Conservation (phyloP, 108 stramenopile species). For the Asterionellopsis glacialis region DNA sequence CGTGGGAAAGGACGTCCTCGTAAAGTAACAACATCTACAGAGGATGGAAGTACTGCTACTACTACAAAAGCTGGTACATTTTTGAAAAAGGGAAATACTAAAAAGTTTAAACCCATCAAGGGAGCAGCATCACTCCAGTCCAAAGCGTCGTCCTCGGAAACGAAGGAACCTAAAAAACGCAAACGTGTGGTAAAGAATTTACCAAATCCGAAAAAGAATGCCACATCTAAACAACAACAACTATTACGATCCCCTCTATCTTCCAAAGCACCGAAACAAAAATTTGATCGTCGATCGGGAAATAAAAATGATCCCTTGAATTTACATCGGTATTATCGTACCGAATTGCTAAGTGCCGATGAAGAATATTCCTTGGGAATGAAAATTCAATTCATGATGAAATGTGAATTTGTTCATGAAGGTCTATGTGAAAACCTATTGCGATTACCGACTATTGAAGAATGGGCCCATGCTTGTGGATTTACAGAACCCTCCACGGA, state of each 20-base stretch:
- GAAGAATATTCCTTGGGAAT: conserved; percentile 75
- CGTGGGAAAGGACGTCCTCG: no score
- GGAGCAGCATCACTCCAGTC: no score
- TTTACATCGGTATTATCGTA: conserved; percentile 68
- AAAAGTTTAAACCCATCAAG: no score
- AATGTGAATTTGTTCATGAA: conserved; percentile 78
- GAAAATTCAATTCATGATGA: conserved; percentile 69
- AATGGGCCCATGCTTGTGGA: conserved; percentile 84
- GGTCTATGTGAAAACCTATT: conserved; percentile 40
- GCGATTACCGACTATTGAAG: conserved; percentile 59
- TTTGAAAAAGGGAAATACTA: no score
- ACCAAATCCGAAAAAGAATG: conserved; percentile 15
- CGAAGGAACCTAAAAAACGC: conserved; percentile 2
- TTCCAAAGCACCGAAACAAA: conserved; percentile 9
- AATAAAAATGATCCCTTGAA: conserved; percentile 15
- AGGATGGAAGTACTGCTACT: not conserved
- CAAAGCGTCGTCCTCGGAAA: no score
- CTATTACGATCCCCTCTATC: no score
- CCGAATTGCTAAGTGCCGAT: conserved; percentile 58
- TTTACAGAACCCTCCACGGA: conserved; percentile 8
- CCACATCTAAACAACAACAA: no score
- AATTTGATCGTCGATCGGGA: conserved; percentile 1
- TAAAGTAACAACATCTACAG: no score
- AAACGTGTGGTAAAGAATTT: conserved; percentile 29
- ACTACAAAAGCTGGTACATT: not conserved